phyloP scores from a whole-genome alignment of 257 asterid genomes.

The Capsicum baccatum region DNA sequence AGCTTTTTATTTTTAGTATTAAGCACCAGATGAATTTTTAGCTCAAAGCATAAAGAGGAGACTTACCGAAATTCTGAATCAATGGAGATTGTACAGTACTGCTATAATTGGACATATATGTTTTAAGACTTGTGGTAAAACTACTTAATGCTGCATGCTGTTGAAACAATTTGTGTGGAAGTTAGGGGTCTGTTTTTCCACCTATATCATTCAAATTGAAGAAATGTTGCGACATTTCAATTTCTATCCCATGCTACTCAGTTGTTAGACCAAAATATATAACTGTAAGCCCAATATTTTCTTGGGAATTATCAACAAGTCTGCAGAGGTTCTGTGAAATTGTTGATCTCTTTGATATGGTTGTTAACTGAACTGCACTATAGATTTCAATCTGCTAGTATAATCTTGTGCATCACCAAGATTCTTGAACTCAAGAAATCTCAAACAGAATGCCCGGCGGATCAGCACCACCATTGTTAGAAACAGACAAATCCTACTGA shows the following conservation, averaged over 20 bases:
- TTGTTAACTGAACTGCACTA: not conserved
- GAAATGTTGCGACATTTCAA: not conserved
- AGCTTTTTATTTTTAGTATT: conserved; percentile 38
- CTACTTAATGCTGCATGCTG: conserved; percentile 15
- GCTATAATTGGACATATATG: not conserved
- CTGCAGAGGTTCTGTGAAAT: not conserved
- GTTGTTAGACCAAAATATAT: not conserved
- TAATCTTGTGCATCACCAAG: not conserved
- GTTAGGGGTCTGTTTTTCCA: not conserved
- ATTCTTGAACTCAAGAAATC: not conserved
- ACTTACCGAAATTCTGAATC: not conserved
- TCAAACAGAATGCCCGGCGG: not conserved
- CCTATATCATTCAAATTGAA: not conserved
- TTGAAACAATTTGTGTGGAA: not conserved
- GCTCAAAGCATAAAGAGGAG: not conserved
- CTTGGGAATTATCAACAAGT: not conserved
- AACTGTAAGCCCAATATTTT: not conserved
- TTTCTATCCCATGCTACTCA: not conserved
- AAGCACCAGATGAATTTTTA: conserved; percentile 12
- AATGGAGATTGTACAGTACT: conserved; percentile 9
- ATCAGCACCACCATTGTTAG: not conserved
- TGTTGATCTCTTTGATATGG: not conserved
- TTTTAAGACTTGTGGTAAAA: not conserved
- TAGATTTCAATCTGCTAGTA: conserved; percentile 2
- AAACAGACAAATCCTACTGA: conserved; percentile 1